phyloP scores from a whole-genome alignment of 805 yeast species.

The Blastobotrys americana region DNA sequence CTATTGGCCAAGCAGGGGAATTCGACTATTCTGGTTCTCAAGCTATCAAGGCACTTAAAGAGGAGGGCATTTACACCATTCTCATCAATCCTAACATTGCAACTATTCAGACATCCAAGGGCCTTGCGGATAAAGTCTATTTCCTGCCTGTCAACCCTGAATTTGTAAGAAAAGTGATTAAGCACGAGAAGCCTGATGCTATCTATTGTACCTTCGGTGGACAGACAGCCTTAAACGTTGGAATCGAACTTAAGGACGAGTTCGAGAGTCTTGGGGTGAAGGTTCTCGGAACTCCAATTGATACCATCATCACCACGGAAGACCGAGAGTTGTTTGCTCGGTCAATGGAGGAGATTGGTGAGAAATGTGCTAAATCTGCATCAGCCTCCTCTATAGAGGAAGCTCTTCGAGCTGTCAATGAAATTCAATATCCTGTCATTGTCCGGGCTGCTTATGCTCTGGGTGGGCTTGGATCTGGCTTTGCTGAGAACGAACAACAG shows the following conservation, averaged over 20 bases:
- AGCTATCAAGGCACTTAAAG: constrained; percentile 96
- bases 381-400: constrained; percentile 77
- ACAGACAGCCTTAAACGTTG: constrained; percentile 94
- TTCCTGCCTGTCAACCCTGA: constrained; percentile 97
- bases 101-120: constrained; percentile 95
- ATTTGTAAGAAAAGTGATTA: constrained; percentile 89
- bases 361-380: constrained; percentile 89
- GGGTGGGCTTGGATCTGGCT: constrained; percentile 98
- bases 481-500: constrained; percentile 82
- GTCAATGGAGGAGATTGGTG: constrained; percentile 91
- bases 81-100: constrained; percentile 97
- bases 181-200: constrained; percentile 94
- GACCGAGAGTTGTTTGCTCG: constrained; percentile 94
- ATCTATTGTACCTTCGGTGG: constrained; percentile 98
- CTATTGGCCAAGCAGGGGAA: constrained; percentile 99
- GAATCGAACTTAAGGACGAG: constrained; percentile 92
- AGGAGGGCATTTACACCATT: constrained; percentile 94
- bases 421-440: constrained; percentile 90
- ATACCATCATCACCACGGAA: constrained; percentile 93
- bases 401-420: constrained; percentile 75
- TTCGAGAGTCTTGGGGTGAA: constrained; percentile 85
- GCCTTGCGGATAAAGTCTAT: constrained; percentile 95
- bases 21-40: constrained; percentile 98
- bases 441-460: constrained; percentile 96
- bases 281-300: constrained; percentile 94